Conservation (phyloP, 176 grass and related monocot species). For the Alloteropsis semialata region DNA sequence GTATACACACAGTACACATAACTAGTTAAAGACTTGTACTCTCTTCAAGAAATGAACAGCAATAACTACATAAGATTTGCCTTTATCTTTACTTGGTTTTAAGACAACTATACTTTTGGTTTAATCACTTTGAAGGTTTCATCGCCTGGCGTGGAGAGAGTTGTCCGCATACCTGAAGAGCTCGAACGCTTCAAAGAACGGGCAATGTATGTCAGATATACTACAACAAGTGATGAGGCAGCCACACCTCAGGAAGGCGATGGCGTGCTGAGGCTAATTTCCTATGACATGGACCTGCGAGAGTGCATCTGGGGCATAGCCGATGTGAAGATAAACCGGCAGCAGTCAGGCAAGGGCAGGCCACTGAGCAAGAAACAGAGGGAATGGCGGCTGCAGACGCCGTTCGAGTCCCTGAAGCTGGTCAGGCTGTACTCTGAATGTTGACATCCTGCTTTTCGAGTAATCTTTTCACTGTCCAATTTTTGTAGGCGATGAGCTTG, state of each 20-base stretch:
- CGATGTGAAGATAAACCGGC: constrained; percentile 86
- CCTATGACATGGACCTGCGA: constrained; percentile 66
- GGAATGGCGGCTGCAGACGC: constrained; percentile 75
- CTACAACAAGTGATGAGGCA: constrained; percentile 8
- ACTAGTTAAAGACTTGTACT: constrained; percentile 7
- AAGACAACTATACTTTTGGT: background rate
- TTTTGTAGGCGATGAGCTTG: background rate
- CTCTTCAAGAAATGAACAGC: constrained; percentile 4
- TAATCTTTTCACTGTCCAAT: background rate
- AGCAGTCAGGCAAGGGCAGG: constrained; percentile 81
- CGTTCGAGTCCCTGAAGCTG: constrained; percentile 57
- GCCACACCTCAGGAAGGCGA: constrained; percentile 51
- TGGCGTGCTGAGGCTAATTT: constrained; percentile 71
- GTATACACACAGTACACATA: background rate
- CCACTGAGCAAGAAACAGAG: constrained; percentile 87
- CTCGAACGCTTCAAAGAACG: constrained; percentile 93
- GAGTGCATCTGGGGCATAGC: constrained; percentile 87
- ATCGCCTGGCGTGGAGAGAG: constrained; percentile 85
- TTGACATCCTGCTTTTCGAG: constrained; percentile 31
- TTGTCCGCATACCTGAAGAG: constrained; percentile 71
- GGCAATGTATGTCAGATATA: constrained; percentile 79
- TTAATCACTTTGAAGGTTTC: constrained; percentile 60
- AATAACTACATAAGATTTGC: background rate
- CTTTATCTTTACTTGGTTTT: constrained; percentile 16
- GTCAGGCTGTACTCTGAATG: constrained; percentile 85